Conservation (phyloP, 169 alveolate species). For the Cryptosporidium tyzzeri region DNA sequence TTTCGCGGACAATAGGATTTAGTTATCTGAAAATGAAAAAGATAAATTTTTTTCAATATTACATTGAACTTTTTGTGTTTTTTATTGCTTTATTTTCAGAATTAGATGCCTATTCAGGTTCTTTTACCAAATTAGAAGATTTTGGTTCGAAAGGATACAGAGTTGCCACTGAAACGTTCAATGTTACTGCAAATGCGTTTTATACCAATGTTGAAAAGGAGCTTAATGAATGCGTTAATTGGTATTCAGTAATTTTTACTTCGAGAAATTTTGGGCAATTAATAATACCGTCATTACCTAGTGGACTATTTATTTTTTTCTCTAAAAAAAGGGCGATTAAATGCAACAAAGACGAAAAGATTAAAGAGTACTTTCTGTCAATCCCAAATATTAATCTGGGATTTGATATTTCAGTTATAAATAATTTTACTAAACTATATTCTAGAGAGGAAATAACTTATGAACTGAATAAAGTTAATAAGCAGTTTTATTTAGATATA, state of each 20-base stretch:
- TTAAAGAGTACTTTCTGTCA: background rate
- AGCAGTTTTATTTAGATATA: background rate
- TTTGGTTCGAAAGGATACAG: background rate
- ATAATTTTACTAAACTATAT: background rate
- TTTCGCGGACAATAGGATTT: constrained; percentile 14
- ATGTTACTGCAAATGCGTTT: background rate
- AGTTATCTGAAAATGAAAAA: constrained; percentile 6
- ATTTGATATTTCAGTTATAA: constrained; percentile 15
- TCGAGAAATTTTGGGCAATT: background rate
- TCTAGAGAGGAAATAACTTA: background rate
- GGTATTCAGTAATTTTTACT: constrained; percentile 32
- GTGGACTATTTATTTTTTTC: constrained; percentile 30
- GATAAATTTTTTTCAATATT: background rate
- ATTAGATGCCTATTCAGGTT: background rate
- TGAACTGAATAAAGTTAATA: background rate
- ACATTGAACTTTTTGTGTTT: background rate
- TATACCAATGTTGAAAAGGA: background rate
- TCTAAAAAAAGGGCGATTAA: background rate
- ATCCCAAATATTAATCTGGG: background rate
- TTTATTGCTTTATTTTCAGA: background rate
- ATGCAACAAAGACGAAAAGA: background rate
- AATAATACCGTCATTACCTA: constrained; percentile 24
- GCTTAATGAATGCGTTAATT: background rate
- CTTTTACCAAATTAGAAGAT: background rate
- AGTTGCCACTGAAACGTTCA: background rate